Evolutionary conservation across 139 green algal species (phyloP), one percentile per base, ranked within the genome.

Genomic region (Chlorella sp.): DNA sequence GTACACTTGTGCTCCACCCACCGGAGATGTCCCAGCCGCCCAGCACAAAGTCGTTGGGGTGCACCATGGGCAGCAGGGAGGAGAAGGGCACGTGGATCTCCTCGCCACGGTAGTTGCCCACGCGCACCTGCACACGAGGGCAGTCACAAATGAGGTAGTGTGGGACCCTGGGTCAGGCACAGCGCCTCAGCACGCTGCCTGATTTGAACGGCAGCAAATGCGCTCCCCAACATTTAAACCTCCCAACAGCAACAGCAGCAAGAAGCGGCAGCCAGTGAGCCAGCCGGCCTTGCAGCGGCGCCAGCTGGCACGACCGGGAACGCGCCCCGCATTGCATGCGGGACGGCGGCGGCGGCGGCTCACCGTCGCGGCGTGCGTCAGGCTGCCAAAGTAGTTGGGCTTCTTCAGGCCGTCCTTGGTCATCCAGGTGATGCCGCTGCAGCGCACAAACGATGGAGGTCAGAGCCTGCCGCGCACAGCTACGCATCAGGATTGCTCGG

Each of bases 1-100:
- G n/a, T n/a, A n/a, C n/a, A n/a, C n/a, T n/a, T n/a, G n/a, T n/a
- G n/a, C n/a, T n/a, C n/a, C n/a, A n/a, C 69, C 11, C 81, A 85
- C 81, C 76, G 6, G 92, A 97, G 82, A 99, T 99, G 86, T 99
- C 97, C 97, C 97, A 99, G 36, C 97, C 97, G 7, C 96, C 97
- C 20, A 99, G 86, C 34, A 98, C 96, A 64, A 99, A 93, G 77
- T 99, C 95, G 68, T 97, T 98, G 51, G 97, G 97, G 85, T 99
- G 89, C 40, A 98, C 96, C 94, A 98, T 97, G 44, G 96, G 96
- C 86, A 98, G 87, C 84, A 98, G 85, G 36, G 89, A 93, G 85
- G 94, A 97, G 88, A 99, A 99, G 68, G 97, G 97, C 14, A 92
- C 91, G 69, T 96, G 93, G 6, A 98, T 92, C 87, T 99, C 97